These are phyloP conservation scores for Mortierella polycephala DNA, from an alignment of 371 early-diverging fungal species.

Conservation along the genomic window DNA sequence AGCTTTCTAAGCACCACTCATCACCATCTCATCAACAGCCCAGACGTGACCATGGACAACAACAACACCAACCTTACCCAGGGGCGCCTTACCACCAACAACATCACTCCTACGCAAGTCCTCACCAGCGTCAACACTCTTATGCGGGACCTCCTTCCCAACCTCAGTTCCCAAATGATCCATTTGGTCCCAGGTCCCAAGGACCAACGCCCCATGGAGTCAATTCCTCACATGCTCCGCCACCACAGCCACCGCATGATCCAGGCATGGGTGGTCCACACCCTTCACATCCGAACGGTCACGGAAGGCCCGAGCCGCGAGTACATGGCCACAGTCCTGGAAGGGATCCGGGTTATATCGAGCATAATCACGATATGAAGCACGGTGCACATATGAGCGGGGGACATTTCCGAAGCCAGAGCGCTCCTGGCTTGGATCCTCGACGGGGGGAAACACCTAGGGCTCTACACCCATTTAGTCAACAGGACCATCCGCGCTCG, in stretches of 20 bases:
- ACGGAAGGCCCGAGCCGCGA: conserved; percentile 9
- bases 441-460: conserved; percentile 20
- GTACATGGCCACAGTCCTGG: conserved; percentile 11
- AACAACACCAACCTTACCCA: conserved; percentile 18
- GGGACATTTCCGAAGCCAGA: conserved; percentile 50
- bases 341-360: conserved; percentile 19
- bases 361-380: conserved; percentile 26
- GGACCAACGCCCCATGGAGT: conserved; percentile 13
- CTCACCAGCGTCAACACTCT: conserved; percentile 48
- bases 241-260: conserved; percentile 17
- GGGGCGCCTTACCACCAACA: conserved; percentile 23
- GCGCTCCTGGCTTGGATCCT: conserved; percentile 48
- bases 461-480: conserved; percentile 35
- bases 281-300: conserved; percentile 11
- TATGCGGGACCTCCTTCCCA: conserved; percentile 37
- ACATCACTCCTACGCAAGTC: conserved; percentile 22
- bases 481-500: conserved; percentile 29
- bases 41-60: conserved; percentile 23
- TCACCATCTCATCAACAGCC: conserved; percentile 10
- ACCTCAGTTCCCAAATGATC: conserved; percentile 30
- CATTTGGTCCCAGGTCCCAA: conserved; percentile 27
- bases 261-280: conserved; percentile 9
- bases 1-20: conserved; percentile 11
- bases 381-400: conserved; percentile 22
- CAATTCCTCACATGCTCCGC: conserved; percentile 15